Base-by-base conservation (phyloP, 208 protist genomes). In the Trypanosoma brucei region DNA sequence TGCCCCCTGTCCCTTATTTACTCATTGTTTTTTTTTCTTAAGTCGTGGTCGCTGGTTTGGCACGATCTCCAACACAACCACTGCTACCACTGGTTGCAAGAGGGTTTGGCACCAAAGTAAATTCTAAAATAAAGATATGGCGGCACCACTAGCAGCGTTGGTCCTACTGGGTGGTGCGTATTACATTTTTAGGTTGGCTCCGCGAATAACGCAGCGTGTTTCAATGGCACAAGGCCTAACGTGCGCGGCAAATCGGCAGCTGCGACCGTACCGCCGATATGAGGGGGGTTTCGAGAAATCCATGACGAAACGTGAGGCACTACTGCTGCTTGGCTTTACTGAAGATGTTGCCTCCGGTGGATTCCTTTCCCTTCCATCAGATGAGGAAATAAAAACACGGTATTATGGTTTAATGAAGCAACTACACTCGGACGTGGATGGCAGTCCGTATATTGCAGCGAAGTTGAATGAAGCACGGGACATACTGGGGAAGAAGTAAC, bases 381-480 rank as follows among this genome's bases (percentile, higher is more conserved):
- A 70, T 1, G 60, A 87, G 14, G 67, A 92, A n/a, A 76, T 95
- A 9, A 89, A 88, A 68, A 70, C 67, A 62, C 69, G 67, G 35
- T 91, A 93, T 63, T 70, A 84, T 34, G 62, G 4, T 1, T 53
- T 92, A 40, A 88, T 95, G 66, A 92, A 78, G 65, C 72, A 79
- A 33, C 71, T 93, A 4, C 89, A 95, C 65, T 88, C 79, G 49
- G 86, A 92, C 56, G 76, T 81, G 35, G 71, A 70, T 59, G 86
- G 86, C 35, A 83, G 78, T 31, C 68, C 84, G 6, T 91, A 83
- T 67, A 79, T 95, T 22, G 77, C 83, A 4, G 79, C 65, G 7
- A 92, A 92, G 65, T 68, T 95, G n/a, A 95, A 93, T 59, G 84
- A 95, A 56, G 88, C 88, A 0, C 79, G 78, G 59, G 78, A 89